Base-by-base conservation (phyloP, 768 basidiomycete species). In the Thelephora ganbajun region DNA sequence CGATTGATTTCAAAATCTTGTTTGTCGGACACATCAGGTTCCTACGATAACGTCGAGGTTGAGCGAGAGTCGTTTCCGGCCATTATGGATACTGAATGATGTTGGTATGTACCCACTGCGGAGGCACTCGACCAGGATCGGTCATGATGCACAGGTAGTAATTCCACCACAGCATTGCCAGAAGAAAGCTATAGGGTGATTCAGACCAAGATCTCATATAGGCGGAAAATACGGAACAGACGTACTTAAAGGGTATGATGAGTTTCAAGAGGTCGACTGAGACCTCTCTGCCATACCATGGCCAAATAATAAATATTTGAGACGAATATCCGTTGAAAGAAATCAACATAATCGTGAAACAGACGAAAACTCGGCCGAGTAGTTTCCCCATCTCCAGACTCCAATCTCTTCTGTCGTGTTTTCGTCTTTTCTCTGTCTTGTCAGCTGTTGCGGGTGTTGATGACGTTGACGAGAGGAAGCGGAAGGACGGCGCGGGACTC, bases 1-100 rank as follows among this genome's bases (percentile, higher is more conserved):
- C 80, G 86, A 71, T 96, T 97, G 35, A 96, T 87, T 66, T 98
- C 93, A 47, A 82, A 82, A 14, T 81, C 85, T 37, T 87, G 83
- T 19, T 67, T 60, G 22, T 66, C 62, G 48, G 74, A 65, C 5
- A 76, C 69, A 59, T 92, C 79, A 16, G 94, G 94, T 66, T 72
- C 71, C 91, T 92, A 63, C n/a, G 12, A 49, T 47, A 50, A 35
- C 9, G 44, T 14, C 18, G 43, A 5, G 20, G 39, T 41, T 41
- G 18, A 41, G 16, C 39, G 26, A 41, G 39, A 14, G 22, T 41
- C 9, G 14, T 14, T 41, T 30, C 26, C 26, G 9, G 26, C 26
- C 26, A 30, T 9, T 9, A 4, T 30, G 11, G 36, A 49, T 36
- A 36, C 3, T 19, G 35, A 35, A 23, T 16, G 5, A 18, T 12